Evolutionary conservation across 371 early-diverging fungal species (phyloP).

Genomic region (Mucor sp.): DNA sequence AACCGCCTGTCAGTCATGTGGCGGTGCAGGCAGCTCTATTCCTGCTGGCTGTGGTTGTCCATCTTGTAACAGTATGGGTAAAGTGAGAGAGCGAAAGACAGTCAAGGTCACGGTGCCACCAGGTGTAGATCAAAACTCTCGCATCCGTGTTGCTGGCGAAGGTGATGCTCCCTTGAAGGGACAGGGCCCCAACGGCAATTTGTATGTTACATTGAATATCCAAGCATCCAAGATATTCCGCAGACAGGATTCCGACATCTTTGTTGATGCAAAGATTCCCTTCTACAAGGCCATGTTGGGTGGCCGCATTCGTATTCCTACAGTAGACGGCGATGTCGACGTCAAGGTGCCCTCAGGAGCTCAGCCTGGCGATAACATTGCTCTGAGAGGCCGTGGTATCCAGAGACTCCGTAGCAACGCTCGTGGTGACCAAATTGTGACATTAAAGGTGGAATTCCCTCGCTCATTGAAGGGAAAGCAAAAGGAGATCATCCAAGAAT

Average conservation of each 20-base stretch:
- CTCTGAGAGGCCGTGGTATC: constrained; percentile 78
- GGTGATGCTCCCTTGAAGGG: constrained; percentile 81
- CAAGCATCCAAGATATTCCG: constrained; percentile 71
- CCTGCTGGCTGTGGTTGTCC: constrained; percentile 64
- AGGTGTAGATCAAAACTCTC: constrained; percentile 53
- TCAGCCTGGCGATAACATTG: constrained; percentile 83
- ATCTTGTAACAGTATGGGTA: constrained; percentile 79
- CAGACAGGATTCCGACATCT: constrained; percentile 80
- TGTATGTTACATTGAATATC: constrained; percentile 70
- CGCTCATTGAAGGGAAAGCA: constrained; percentile 51
- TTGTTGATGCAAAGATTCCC: constrained; percentile 73
- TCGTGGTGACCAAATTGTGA: constrained; percentile 88
- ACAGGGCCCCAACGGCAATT: constrained; percentile 76
- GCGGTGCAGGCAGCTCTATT: constrained; percentile 74
- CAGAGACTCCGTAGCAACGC: constrained; percentile 48
- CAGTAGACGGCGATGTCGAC: constrained; percentile 92
- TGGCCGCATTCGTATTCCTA: constrained; percentile 83
- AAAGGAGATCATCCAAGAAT: constrained; percentile 33
- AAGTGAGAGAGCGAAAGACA: constrained; percentile 65
- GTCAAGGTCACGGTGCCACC: constrained; percentile 80
- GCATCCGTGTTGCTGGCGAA: constrained; percentile 70
- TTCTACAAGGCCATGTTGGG: constrained; percentile 87
- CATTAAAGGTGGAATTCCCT: constrained; percentile 79
- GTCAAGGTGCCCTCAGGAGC: constrained; percentile 81
- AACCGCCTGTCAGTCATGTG: constrained; percentile 76